Evolutionary conservation across 768 basidiomycete genomes (phyloP).

Genomic region (Mycena chlorophos): DNA sequence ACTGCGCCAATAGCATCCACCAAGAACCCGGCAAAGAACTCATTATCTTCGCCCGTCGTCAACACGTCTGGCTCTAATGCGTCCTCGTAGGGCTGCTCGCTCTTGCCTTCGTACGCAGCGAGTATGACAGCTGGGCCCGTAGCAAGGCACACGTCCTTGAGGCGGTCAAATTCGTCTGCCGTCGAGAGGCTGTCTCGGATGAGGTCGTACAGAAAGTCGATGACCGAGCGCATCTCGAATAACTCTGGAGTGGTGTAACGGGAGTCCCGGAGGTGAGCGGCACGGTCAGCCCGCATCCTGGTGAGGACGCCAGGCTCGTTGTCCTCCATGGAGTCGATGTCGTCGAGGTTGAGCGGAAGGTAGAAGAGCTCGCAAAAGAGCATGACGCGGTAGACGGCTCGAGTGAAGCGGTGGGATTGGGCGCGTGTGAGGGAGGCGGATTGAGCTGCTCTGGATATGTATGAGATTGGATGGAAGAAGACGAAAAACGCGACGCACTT

Average conservation of each 20-base stretch:
- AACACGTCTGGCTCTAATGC: conserved; percentile 13
- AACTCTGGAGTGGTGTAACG: conserved; percentile 5
- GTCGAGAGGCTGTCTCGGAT: conserved; percentile 2
- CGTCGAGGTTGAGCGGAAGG: conserved; percentile 18
- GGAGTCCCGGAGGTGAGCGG: conserved; percentile 5
- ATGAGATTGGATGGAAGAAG: background rate
- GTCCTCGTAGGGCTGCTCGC: conserved; percentile 9
- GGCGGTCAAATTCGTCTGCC: background rate
- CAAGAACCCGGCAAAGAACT: conserved; percentile 14
- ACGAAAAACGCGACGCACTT: conserved; percentile 3
- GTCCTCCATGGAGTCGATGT: conserved; percentile 18
- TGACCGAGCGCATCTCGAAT: conserved; percentile 8
- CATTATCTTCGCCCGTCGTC: conserved; percentile 14
- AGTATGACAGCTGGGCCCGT: conserved; percentile 17
- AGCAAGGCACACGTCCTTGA: conserved; percentile 15
- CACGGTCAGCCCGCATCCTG: conserved; percentile 4
- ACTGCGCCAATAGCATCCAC: background rate
- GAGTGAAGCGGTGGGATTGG: conserved; percentile 16
- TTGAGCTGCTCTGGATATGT: background rate
- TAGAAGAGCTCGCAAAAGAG: conserved; percentile 22
- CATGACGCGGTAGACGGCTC: conserved; percentile 21
- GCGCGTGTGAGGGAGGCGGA: conserved; percentile 4
- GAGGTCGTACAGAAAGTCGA: conserved; percentile 13
- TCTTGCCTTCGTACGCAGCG: background rate
- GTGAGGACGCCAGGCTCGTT: conserved; percentile 5